Conservation (phyloP, 352 stramenopile species). For the Globisporangium parvum region DNA sequence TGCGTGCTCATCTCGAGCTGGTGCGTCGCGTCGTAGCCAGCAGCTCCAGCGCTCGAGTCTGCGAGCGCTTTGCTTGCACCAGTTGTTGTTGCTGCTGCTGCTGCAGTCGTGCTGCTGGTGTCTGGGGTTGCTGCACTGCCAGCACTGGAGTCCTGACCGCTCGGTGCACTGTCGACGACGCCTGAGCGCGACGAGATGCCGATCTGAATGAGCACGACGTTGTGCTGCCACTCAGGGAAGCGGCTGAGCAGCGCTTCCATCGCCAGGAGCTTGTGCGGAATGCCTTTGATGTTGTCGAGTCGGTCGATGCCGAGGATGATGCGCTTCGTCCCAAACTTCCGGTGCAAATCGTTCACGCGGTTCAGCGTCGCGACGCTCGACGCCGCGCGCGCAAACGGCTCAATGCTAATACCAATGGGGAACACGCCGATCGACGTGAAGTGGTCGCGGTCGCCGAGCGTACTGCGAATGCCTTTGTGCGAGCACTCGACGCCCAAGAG, state of each 20-base stretch:
- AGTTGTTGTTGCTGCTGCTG: neutral
- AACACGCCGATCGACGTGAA: slow-evolving; percentile 87
- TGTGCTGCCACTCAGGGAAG: slow-evolving; percentile 91
- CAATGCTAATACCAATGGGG: slow-evolving; percentile 82
- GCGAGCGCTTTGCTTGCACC: slow-evolving; percentile 2
- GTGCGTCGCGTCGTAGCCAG: slow-evolving; percentile 33
- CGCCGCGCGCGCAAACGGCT: slow-evolving; percentile 66
- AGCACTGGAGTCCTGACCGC: neutral
- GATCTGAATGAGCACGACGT: slow-evolving; percentile 94
- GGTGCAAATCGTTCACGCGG: slow-evolving; percentile 63
- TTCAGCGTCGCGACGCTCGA: slow-evolving; percentile 50
- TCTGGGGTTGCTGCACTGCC: slow-evolving; percentile 15
- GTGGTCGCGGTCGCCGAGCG: slow-evolving; percentile 61
- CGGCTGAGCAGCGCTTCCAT: slow-evolving; percentile 82
- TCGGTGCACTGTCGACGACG: slow-evolving; percentile 24
- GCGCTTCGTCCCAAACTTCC: slow-evolving; percentile 73
- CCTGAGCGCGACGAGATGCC: slow-evolving; percentile 87
- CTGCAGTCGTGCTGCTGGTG: neutral
- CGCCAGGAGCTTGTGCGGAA: slow-evolving; percentile 84
- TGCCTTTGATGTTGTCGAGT: slow-evolving; percentile 89
- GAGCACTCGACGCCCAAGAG: slow-evolving; percentile 66
- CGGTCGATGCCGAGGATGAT: slow-evolving; percentile 82
- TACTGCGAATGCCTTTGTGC: slow-evolving; percentile 73
- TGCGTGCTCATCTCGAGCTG: slow-evolving; percentile 79
- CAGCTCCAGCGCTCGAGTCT: slow-evolving; percentile 5